Conservation (phyloP, 768 basidiomycete genomes). For the Panellus pusillus region DNA sequence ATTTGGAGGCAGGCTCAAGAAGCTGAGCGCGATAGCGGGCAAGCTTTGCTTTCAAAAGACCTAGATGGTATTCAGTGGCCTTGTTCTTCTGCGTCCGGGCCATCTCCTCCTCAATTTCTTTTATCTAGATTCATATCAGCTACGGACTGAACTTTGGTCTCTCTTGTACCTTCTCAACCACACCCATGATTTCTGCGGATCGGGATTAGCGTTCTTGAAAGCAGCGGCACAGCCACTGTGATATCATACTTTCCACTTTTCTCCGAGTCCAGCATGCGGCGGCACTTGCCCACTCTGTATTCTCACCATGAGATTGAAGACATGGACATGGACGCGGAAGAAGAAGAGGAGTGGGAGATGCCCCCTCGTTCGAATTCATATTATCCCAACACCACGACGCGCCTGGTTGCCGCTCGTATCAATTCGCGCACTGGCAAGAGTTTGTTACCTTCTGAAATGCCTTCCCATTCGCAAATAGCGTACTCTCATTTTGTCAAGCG, state of each 20-base stretch:
- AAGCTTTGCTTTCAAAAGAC: slow-evolving; percentile 90
- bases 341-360: slow-evolving; percentile 47
- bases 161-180: slow-evolving; percentile 80
- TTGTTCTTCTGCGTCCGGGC: slow-evolving; percentile 97
- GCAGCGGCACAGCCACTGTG: too few relatives aligned
- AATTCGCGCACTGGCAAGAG: slow-evolving; percentile 24
- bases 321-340: slow-evolving; percentile 50
- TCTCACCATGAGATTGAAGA: slow-evolving; percentile 62
- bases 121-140: slow-evolving; percentile 57
- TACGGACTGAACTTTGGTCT: slow-evolving; percentile 6
- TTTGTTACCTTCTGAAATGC: slow-evolving; percentile 26
- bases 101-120: slow-evolving; percentile 99
- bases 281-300: slow-evolving; percentile 70
- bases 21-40: slow-evolving; percentile 94
- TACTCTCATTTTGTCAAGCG: slow-evolving; percentile 81
- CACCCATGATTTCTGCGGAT: slow-evolving; percentile 61
- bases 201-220: too few relatives aligned
- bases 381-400: slow-evolving; percentile 29
- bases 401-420: slow-evolving; percentile 27
- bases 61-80: slow-evolving; percentile 94
- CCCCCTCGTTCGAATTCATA: slow-evolving; percentile 36
- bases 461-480: slow-evolving; percentile 41
- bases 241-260: too few relatives aligned
- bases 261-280: slow-evolving; percentile 33
- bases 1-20: slow-evolving; percentile 87